A percentile compares a stretch with the other conserved stretches of the same genome.
Conservation (phyloP, 169 alveolate genomes). For the Perkinsus chesapeaki region DNA sequence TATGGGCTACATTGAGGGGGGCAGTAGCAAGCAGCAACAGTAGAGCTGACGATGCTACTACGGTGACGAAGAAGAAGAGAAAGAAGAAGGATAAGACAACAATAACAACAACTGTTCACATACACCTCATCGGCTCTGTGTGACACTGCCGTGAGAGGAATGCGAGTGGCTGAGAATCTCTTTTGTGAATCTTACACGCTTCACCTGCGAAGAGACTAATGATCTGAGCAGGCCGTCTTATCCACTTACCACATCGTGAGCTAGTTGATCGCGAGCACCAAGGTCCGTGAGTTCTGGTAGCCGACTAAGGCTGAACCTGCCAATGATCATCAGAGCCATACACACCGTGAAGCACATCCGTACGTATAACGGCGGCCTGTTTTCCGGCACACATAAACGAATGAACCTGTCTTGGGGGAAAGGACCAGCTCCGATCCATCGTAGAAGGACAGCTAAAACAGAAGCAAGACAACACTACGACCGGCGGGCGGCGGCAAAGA, state of each 20-base stretch:
- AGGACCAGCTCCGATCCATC: slow-evolving; percentile 73
- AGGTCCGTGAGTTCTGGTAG: background rate
- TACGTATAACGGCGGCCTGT: background rate
- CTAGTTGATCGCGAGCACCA: background rate
- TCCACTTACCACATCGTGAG: background rate
- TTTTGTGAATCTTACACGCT: background rate
- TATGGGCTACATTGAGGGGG: no score
- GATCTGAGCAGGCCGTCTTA: background rate
- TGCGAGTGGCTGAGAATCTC: slow-evolving; percentile 1
- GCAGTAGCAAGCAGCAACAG: background rate
- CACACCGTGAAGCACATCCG: background rate
- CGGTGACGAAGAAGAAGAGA: background rate
- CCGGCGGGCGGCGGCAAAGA: background rate
- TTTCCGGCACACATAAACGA: slow-evolving; percentile 64
- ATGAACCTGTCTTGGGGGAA: slow-evolving; percentile 50
- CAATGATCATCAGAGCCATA: background rate
- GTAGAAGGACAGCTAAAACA: slow-evolving; percentile 56
- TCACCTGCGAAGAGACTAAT: background rate
- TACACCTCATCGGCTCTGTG: background rate
- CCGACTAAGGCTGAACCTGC: background rate
- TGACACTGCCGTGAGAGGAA: background rate
- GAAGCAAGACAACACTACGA: no score
- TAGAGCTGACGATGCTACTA: background rate
- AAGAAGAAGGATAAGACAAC: background rate
- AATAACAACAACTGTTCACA: background rate